Base-by-base conservation (phyloP, 768 basidiomycete genomes). In the Tulasnella sp. region DNA sequence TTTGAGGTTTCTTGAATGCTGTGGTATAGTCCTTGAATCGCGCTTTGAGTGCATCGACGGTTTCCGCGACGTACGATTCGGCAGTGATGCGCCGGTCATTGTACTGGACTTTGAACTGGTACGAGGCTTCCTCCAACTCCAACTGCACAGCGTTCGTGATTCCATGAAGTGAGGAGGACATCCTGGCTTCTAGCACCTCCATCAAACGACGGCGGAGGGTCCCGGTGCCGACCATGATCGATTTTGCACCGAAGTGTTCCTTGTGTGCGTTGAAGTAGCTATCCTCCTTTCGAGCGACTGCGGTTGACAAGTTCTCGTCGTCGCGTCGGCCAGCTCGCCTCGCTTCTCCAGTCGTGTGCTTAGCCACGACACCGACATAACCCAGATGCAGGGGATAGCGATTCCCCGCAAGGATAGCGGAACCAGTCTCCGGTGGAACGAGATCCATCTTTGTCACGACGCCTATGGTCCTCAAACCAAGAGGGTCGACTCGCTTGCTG, bases 371-470 rank as follows among this genome's bases (percentile, higher is more conserved):
- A 29, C 97, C 97, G 32, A 99, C 92, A 76, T 99, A 98, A 16
- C 97, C 97, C 0, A 99, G 86, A 76, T 97, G 94, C 11, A 99
- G 84, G n/a, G 97, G 97, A 77, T 99, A 99, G 67, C 94, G 84
- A 78, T 96, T 95, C 0, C 95, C 95, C 17, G 87, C 82, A 14
- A 99, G 83, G 73, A 98, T 94, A 39, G 79, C 75, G 0, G 89
- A 91, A 12, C 96, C 97, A 73, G 89, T 85, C 69, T 92, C 90
- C 3, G 96, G 87, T 44, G 89, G 84, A 19, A 99, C 94, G 39
- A 99, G 84, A 79, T 99, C 97, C 97, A 99, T 98, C 85, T 99
- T 99, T 26, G 97, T 99, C 52, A 99, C 86, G 17, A 99, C 97
- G 35, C 97, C 97, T 75, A 99, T 95, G 1, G 97, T 99, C 32